Evolutionary conservation across 108 stramenopile genomes (phyloP).

Genomic region (Pseudonitzschia pungens): DNA sequence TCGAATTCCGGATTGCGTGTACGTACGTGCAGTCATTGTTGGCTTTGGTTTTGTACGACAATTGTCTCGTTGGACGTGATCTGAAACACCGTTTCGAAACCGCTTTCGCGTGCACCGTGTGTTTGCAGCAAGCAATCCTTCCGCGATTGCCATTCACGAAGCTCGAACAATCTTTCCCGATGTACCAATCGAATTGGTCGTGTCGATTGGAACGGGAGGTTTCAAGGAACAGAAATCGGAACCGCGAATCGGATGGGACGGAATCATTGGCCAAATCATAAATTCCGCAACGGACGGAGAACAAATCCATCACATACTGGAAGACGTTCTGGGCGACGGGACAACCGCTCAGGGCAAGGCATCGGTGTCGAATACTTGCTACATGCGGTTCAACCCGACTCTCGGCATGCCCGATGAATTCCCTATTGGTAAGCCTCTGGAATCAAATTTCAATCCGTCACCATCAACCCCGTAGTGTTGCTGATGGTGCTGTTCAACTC

Average conservation of each 20-base stretch:
- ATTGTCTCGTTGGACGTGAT: neutral
- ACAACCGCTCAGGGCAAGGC: conserved; percentile 34
- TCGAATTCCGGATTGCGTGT: neutral
- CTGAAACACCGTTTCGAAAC: neutral
- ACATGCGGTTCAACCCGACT: conserved; percentile 79
- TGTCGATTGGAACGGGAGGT: conserved; percentile 73
- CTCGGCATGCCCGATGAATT: conserved; percentile 61
- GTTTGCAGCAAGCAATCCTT: conserved; percentile 69
- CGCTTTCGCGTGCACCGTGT: neutral
- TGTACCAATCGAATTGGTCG: conserved; percentile 81
- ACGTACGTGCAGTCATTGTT: no score
- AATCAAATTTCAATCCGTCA: neutral
- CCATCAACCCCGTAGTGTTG: no score
- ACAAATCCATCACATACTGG: conserved; percentile 66
- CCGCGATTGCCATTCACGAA: conserved; percentile 86
- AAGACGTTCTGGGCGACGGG: conserved; percentile 77
- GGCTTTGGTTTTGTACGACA: neutral
- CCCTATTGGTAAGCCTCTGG: conserved; percentile 22
- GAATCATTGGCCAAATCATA: conserved; percentile 85
- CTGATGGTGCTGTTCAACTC: neutral
- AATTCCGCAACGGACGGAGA: conserved; percentile 83
- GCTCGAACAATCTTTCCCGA: conserved; percentile 81
- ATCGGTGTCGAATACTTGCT: conserved; percentile 58
- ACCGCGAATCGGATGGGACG: conserved; percentile 87
- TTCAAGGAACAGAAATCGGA: conserved; percentile 74